Evolutionary conservation across 208 protist species (phyloP).

Genomic region (Trichomonas vaginalis): DNA sequence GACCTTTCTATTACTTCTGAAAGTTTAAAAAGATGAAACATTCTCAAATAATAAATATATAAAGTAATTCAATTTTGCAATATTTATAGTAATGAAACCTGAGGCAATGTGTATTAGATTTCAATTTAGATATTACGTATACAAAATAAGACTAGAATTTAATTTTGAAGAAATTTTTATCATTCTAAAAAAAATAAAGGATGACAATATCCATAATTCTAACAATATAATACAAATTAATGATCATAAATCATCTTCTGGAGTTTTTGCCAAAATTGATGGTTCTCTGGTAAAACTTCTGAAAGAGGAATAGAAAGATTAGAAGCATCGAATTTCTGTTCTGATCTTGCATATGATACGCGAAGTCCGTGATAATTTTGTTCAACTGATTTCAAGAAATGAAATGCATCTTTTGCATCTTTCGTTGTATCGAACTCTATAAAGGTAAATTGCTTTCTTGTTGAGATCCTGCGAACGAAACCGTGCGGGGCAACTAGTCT

Average conservation of each 20-base stretch:
- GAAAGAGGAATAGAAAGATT: background rate
- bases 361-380: background rate
- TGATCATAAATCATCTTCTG: background rate
- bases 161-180: no score
- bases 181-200: no score
- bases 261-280: background rate
- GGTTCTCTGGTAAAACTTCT: background rate
- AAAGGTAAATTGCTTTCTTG: background rate
- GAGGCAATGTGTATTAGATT: no score
- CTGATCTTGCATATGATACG: background rate
- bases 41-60: no score
- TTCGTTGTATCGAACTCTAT: background rate
- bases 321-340: background rate
- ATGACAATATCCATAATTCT: no score
- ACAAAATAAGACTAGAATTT: no score
- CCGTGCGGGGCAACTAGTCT: background rate
- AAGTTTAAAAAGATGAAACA: no score
- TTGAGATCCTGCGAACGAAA: background rate
- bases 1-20: background rate
- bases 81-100: no score
- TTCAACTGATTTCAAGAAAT: background rate
- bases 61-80: no score
- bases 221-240: no score
- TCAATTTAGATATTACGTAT: no score
- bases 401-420: background rate